Evolutionary conservation across 2,329 filamentous ascomycete genomes (phyloP).

Genomic region (Aspergillus ustus): DNA sequence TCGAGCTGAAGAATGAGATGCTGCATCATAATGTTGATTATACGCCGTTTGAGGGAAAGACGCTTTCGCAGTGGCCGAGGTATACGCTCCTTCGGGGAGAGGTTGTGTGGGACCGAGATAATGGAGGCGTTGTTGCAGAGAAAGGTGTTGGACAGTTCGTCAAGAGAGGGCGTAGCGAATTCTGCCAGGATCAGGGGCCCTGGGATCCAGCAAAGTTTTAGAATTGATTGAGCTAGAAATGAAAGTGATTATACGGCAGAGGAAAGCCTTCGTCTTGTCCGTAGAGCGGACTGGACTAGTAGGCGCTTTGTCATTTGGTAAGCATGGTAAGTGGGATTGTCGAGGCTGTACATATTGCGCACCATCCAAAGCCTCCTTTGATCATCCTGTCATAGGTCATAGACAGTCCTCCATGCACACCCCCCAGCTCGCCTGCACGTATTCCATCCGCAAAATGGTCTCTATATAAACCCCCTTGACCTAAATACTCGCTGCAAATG

Average conservation of each 20-base stretch:
- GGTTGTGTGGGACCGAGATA: constrained; percentile 37
- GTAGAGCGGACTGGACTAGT: too few species aligned
- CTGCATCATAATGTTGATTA: constrained; percentile 45
- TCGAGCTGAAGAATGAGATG: constrained; percentile 38
- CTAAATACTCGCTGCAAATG: too few species aligned
- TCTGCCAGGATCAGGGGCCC: constrained; percentile 1
- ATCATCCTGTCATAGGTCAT: too few species aligned
- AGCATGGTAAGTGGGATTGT: too few species aligned
- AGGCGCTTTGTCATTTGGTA: too few species aligned
- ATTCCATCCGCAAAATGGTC: too few species aligned
- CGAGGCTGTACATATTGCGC: too few species aligned
- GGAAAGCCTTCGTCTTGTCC: too few species aligned
- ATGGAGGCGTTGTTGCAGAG: constrained; percentile 34
- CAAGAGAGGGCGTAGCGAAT: constrained; percentile 40
- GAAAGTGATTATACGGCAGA: not conserved
- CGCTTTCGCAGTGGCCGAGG: constrained; percentile 39
- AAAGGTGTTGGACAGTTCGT: constrained; percentile 41
- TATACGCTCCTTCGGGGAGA: constrained; percentile 40
- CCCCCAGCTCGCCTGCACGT: too few species aligned
- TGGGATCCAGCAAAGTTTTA: constrained; percentile 14
- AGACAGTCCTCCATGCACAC: too few species aligned
- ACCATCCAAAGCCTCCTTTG: too few species aligned
- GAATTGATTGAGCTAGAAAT: not conserved
- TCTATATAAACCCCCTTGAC: too few species aligned
- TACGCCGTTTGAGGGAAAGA: constrained; percentile 41